Evolutionary conservation across 495 filamentous ascomycete genomes (phyloP).

Genomic region (Hyaloscypha variabilis): DNA sequence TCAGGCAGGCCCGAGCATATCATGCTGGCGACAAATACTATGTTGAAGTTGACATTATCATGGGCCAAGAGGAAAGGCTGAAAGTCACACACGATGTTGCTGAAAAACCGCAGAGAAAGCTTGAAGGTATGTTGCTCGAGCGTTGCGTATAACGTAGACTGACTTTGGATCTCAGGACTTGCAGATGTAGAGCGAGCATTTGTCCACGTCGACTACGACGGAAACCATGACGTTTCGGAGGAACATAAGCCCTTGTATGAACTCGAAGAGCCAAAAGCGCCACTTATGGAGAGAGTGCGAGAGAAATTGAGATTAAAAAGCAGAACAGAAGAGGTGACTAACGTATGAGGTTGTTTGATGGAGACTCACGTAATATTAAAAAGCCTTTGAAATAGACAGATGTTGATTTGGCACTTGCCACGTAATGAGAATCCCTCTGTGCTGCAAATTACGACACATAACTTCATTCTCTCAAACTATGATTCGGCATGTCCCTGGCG

Average conservation of each 20-base stretch:
- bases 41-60: constrained; percentile 61
- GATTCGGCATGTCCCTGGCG: too few relatives aligned
- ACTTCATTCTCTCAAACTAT: too few relatives aligned
- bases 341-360: not conserved
- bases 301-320: constrained; percentile 10
- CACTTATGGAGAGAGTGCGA: constrained; percentile 37
- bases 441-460: too few relatives aligned
- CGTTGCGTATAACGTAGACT: not conserved
- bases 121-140: constrained; percentile 41
- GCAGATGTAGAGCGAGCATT: constrained; percentile 57
- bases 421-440: too few relatives aligned
- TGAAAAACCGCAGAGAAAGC: constrained; percentile 54
- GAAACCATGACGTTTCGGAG: constrained; percentile 48
- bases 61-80: constrained; percentile 51
- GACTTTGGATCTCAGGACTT: constrained; percentile 31
- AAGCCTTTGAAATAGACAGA: too few relatives aligned
- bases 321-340: not conserved
- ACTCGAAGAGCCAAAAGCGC: constrained; percentile 31
- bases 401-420: too few relatives aligned
- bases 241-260: constrained; percentile 59
- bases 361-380: not conserved
- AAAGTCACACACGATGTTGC: constrained; percentile 57
- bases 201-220: constrained; percentile 59
- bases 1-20: constrained; percentile 48
- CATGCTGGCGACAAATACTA: constrained; percentile 59